Conservation (phyloP, 2,329 filamentous ascomycete species). For the Colletotrichum gigasporum region DNA sequence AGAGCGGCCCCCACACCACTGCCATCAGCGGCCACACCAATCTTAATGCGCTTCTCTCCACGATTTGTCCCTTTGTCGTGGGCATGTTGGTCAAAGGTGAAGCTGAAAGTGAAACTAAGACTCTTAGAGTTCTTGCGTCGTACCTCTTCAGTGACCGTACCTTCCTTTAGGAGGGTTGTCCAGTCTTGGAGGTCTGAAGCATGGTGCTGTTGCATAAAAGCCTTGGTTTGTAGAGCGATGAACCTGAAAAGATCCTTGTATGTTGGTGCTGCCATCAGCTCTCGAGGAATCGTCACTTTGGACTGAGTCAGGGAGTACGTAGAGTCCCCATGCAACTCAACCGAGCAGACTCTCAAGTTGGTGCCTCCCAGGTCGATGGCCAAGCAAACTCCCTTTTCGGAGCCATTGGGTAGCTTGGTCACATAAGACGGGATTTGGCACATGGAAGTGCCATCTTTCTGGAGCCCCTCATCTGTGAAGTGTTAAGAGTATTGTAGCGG, state of each 20-base stretch:
- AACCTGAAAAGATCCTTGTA: constrained; percentile 75
- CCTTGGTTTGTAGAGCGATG: constrained; percentile 76
- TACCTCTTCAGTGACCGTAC: background rate
- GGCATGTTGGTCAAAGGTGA: constrained; percentile 80
- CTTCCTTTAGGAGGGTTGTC: background rate
- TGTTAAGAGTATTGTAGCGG: background rate
- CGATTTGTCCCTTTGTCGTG: constrained; percentile 78
- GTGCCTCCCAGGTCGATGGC: constrained; percentile 47
- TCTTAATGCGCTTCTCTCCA: constrained; percentile 72
- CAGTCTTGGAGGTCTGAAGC: constrained; percentile 16
- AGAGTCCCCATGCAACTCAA: constrained; percentile 60
- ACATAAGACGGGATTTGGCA: constrained; percentile 83
- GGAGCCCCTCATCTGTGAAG: constrained; percentile 56
- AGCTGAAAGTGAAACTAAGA: constrained; percentile 57
- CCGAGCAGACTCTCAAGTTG: constrained; percentile 44
- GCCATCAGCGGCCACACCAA: constrained; percentile 79
- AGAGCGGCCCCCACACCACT: constrained; percentile 77
- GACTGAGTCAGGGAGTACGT: constrained; percentile 77
- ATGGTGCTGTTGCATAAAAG: constrained; percentile 72
- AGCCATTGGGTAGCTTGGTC: constrained; percentile 79
- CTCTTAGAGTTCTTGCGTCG: constrained; percentile 27
- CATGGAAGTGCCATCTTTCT: constrained; percentile 23
- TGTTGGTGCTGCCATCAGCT: constrained; percentile 34
- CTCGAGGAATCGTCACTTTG: constrained; percentile 43
- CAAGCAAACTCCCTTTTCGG: constrained; percentile 68